Percentiles rank a stretch among this genome's conserved stretches.
These are phyloP conservation scores for Hibiscus mutabilis DNA, from an alignment of 345 rosid genomes.

Conservation along the genomic window DNA sequence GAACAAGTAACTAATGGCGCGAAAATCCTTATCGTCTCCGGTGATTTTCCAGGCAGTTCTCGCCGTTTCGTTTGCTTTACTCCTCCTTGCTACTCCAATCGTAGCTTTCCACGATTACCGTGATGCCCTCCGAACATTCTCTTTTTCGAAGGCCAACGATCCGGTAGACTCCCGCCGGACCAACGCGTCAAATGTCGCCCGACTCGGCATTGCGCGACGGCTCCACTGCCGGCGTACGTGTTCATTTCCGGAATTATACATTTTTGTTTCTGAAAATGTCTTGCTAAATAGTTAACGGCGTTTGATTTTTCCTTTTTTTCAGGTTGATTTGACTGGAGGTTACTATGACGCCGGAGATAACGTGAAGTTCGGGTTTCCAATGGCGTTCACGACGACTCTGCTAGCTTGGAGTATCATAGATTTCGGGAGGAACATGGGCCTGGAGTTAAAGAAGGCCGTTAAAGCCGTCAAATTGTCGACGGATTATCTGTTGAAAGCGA, in stretches of 20 bases:
- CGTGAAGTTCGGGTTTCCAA: constrained; percentile 87
- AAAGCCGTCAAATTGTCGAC: constrained; percentile 75
- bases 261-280: background rate
- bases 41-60: constrained; percentile 21
- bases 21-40: constrained; percentile 26
- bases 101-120: constrained; percentile 53
- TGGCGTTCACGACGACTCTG: constrained; percentile 94
- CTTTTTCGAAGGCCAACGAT: constrained; percentile 95
- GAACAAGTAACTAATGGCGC: constrained; percentile 51
- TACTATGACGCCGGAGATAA: constrained; percentile 99
- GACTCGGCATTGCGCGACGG: constrained; percentile 93
- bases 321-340: constrained; percentile 82
- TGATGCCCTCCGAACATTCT: constrained; percentile 76
- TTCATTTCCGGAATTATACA: constrained; percentile 18
- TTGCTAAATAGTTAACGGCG: background rate
- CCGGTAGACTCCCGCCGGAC: constrained; percentile 70
- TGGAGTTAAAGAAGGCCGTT: constrained; percentile 58
- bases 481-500: constrained; percentile 82
- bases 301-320: constrained; percentile 6
- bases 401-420: constrained; percentile 89
- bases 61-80: constrained; percentile 19
- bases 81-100: constrained; percentile 20
- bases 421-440: constrained; percentile 77
- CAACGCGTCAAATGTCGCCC: constrained; percentile 76
- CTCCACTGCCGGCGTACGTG: constrained; percentile 38